Percentiles rank a stretch among this genome's conserved stretches.
Evolutionary conservation across 208 protist genomes (phyloP).

Genomic region (Acanthamoeba divionensis): DNA sequence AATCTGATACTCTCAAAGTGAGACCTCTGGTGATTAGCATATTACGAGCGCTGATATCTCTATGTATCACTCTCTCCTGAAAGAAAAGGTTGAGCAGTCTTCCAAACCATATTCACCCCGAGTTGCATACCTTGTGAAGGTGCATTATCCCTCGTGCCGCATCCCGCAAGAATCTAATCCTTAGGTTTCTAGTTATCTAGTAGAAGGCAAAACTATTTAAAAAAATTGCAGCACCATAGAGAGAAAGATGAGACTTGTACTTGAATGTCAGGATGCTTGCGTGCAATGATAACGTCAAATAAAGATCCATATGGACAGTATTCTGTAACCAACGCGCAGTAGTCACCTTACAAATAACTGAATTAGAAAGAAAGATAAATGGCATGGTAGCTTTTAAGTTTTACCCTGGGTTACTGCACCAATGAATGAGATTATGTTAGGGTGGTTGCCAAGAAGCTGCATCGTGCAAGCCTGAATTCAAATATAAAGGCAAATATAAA

Average conservation of each 20-base stretch:
- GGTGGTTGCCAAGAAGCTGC: slow-evolving; percentile 32
- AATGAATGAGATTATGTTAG: slow-evolving; percentile 27
- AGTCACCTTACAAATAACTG: too few relatives aligned
- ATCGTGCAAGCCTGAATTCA: slow-evolving; percentile 1
- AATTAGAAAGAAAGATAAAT: too few relatives aligned
- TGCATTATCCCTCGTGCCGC: slow-evolving; percentile 14
- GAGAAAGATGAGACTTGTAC: neutral
- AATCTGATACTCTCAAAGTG: neutral
- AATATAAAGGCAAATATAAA: too few relatives aligned
- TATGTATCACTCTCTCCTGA: slow-evolving; percentile 12
- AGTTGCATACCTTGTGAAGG: too few relatives aligned
- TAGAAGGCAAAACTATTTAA: neutral
- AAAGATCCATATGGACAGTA: slow-evolving; percentile 13
- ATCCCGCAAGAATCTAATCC: neutral
- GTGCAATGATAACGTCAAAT: neutral
- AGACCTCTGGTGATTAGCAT: slow-evolving; percentile 25
- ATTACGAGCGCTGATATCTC: slow-evolving; percentile 5
- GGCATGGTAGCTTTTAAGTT: too few relatives aligned
- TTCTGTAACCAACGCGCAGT: slow-evolving; percentile 15
- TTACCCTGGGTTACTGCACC: slow-evolving; percentile 21
- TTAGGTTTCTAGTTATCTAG: neutral
- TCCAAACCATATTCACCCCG: too few relatives aligned
- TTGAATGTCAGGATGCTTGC: neutral
- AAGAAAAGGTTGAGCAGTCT: too few relatives aligned
- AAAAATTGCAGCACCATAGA: neutral